Conservation (phyloP, 495 filamentous ascomycete genomes). For the Tuber magnatum region DNA sequence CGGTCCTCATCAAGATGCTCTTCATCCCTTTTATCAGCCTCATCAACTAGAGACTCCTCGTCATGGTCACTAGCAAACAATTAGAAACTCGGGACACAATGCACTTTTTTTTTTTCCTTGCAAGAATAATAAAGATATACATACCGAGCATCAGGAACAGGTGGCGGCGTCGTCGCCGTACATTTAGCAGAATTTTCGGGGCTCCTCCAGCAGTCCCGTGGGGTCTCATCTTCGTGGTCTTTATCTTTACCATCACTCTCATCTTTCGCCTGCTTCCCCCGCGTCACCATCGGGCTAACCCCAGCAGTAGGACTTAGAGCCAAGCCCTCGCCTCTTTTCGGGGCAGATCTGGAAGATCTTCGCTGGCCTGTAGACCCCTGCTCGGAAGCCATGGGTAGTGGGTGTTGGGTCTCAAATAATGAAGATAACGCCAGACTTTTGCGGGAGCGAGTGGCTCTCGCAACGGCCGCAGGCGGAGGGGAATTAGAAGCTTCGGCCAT, state of each 20-base stretch:
- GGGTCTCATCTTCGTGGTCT: not conserved
- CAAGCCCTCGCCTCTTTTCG: slow-evolving; percentile 1
- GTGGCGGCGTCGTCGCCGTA: not conserved
- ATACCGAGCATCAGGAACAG: not conserved
- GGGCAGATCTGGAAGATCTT: not conserved
- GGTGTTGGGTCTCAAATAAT: not conserved
- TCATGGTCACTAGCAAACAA: not conserved
- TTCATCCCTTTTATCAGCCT: slow-evolving; percentile 1
- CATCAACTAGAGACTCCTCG: not conserved
- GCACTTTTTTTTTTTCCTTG: not conserved
- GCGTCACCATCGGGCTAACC: not conserved
- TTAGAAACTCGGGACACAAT: not conserved
- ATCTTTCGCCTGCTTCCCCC: not conserved
- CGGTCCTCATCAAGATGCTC: not conserved
- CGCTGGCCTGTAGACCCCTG: not conserved
- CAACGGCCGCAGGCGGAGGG: not conserved
- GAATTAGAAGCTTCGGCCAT: slow-evolving; percentile 1
- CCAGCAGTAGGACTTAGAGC: not conserved
- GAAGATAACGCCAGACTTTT: not conserved
- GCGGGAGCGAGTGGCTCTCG: not conserved
- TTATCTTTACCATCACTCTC: not conserved
- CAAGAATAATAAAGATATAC: not conserved
- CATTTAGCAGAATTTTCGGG: not conserved
- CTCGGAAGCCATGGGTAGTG: not conserved
- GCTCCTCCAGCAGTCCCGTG: not conserved